A percentile compares a stretch with the other conserved stretches of the same genome.
phyloP scores from a whole-genome alignment of 1,139 yeast species.

The Blastobotrys petasosporus region DNA sequence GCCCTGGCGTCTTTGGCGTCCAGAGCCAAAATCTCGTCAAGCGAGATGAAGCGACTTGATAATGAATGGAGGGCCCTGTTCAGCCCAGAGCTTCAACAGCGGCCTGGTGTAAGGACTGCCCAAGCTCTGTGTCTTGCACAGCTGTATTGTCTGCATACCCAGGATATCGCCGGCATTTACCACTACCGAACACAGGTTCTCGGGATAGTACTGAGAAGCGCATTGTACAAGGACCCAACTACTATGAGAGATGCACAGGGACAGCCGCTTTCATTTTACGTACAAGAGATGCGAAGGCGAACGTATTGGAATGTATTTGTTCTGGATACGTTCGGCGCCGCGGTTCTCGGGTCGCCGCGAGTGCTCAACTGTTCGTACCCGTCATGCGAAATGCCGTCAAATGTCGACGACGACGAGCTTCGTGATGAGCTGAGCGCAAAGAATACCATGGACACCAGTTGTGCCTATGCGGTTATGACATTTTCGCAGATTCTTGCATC shows the following conservation, averaged over 20 bases:
- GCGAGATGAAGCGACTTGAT: slow-evolving; percentile 9
- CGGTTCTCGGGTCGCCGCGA: slow-evolving; percentile 77
- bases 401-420: slow-evolving; percentile 48
- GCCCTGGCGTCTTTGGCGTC: slow-evolving; percentile 28
- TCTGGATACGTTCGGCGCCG: slow-evolving; percentile 68
- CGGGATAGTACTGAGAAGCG: slow-evolving; percentile 79
- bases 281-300: slow-evolving; percentile 77
- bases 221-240: slow-evolving; percentile 83
- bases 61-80: slow-evolving; percentile 38
- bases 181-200: slow-evolving; percentile 69
- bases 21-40: slow-evolving; percentile 8
- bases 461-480: slow-evolving; percentile 40
- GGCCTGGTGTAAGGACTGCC: slow-evolving; percentile 62
- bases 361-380: slow-evolving; percentile 72
- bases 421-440: slow-evolving; percentile 11
- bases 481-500: slow-evolving; percentile 69
- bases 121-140: slow-evolving; percentile 65
- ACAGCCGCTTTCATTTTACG: slow-evolving; percentile 38
- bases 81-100: slow-evolving; percentile 45
- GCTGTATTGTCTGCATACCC: slow-evolving; percentile 65
- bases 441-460: slow-evolving; percentile 12
- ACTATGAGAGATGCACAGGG: slow-evolving; percentile 65
- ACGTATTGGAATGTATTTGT: slow-evolving; percentile 81
- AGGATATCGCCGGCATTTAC: slow-evolving; percentile 69
- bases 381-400: slow-evolving; percentile 78